Evolutionary conservation across 2,329 filamentous ascomycete species (phyloP), one percentile per base, ranked within the genome.

Genomic region (Talaromyces sp.): DNA sequence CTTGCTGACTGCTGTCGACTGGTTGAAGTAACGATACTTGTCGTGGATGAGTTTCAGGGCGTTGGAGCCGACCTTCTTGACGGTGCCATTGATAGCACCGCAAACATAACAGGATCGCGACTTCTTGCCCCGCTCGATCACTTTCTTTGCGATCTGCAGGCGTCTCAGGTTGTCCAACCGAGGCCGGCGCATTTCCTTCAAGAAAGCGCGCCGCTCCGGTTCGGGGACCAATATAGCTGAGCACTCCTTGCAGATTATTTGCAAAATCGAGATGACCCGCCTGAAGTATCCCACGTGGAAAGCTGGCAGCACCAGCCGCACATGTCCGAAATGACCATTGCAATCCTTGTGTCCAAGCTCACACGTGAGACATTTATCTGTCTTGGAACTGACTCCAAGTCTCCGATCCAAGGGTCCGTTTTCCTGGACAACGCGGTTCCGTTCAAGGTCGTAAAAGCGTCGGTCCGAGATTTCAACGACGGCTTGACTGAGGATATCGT

Each of bases 201-300:
- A 80, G 66, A 88, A 95, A 3, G 81, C 77, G 46, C 90, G 86
- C 65, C 91, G 86, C 68, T 96, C 91, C 21, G 84, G 79, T 71
- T 97, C 92, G 41, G 89, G 86, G 26, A 99, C 83, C 59, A 99
- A 78, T 7, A 97, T 88, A 63, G 85, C 85, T 26, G 91, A 90
- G 72, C 94, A 99, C 70, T 92, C 87, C 73, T 96, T 99, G 86
- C 94, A 99, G 65, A 99, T 95, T 70, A 94, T 89, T 73, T 97
- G 92, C 26, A 99, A 82, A 59, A 96, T 92, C 51, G 88, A 88
- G 71, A 96, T 93, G 65, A 94, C 91, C 73, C 95, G 92, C 72
- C 92, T 94, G 68, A 99, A 85, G 72, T 97, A 99, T 41, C 94
- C 94, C 65, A 97, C 92, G 72, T 99, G 94, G 71, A 97, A 97